phyloP scores from a whole-genome alignment of 352 stramenopile genomes.

The Aphanomyces euteiches region DNA sequence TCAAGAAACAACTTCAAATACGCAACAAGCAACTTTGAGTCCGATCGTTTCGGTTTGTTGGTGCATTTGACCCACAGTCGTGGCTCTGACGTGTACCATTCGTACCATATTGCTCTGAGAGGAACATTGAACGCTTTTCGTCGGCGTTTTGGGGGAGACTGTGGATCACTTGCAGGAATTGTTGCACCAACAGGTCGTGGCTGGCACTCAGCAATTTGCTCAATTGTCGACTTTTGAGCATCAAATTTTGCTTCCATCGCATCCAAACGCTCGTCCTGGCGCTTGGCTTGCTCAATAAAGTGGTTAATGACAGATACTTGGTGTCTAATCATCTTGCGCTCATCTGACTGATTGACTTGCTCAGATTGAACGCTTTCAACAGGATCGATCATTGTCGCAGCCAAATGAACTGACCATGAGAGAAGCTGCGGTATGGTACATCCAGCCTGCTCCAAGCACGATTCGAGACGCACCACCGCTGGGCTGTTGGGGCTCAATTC shows the following conservation, averaged over 20 bases:
- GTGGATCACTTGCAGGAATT: not conserved
- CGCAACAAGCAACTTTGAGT: constrained; percentile 33
- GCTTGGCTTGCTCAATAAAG: not conserved
- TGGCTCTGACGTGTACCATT: constrained; percentile 34
- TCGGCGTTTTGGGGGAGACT: not conserved
- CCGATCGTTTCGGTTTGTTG: constrained; percentile 27
- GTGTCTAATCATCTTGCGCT: not conserved
- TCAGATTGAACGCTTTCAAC: not conserved
- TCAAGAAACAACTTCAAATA: constrained; percentile 38
- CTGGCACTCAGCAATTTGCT: not conserved
- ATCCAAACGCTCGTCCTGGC: not conserved
- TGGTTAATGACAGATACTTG: not conserved
- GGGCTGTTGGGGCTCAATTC: not conserved
- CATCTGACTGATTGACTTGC: not conserved
- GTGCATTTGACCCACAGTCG: constrained; percentile 25
- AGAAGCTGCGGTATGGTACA: not conserved
- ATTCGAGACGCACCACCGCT: not conserved
- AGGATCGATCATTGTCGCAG: not conserved
- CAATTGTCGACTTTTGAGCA: not conserved
- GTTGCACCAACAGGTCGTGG: too few species aligned
- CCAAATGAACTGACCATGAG: not conserved
- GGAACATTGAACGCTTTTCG: not conserved
- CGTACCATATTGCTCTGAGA: constrained; percentile 31
- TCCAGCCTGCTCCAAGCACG: not conserved
- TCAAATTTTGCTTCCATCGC: not conserved